phyloP scores from a whole-genome alignment of 495 filamentous ascomycete species.

The Penicillium flavigenum region DNA sequence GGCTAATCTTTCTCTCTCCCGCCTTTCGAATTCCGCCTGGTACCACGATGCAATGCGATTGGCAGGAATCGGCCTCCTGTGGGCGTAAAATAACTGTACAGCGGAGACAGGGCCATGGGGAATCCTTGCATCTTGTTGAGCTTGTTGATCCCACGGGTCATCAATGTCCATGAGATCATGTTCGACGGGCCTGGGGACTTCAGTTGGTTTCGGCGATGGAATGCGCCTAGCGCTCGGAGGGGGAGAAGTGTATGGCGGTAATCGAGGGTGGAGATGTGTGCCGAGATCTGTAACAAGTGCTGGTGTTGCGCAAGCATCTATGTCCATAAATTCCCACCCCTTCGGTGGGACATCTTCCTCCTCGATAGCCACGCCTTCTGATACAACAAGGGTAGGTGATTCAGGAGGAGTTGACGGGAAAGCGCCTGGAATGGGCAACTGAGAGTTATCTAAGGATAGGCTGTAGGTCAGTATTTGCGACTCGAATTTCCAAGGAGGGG shows the following conservation, averaged over 20 bases:
- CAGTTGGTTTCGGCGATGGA: slow-evolving; percentile 7
- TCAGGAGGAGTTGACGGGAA: slow-evolving; percentile 22
- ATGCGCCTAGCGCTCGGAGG: slow-evolving; percentile 3
- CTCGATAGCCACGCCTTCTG: neutral
- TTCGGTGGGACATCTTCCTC: slow-evolving; percentile 8
- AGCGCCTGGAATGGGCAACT: slow-evolving; percentile 21
- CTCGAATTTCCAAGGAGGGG: neutral
- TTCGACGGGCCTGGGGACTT: slow-evolving; percentile 2
- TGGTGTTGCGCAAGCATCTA: slow-evolving; percentile 12
- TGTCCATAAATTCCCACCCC: slow-evolving; percentile 14
- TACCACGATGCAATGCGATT: slow-evolving; percentile 38
- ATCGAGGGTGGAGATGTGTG: slow-evolving; percentile 21
- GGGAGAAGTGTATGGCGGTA: slow-evolving; percentile 11
- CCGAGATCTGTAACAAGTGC: slow-evolving; percentile 25
- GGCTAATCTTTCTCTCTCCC: slow-evolving; percentile 16
- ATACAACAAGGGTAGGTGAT: slow-evolving; percentile 20
- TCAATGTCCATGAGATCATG: slow-evolving; percentile 20
- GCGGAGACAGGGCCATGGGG: slow-evolving; percentile 41
- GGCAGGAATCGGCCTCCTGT: slow-evolving; percentile 27
- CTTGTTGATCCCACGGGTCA: slow-evolving; percentile 29
- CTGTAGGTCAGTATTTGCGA: slow-evolving; percentile 4
- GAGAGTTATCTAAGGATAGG: slow-evolving; percentile 3
- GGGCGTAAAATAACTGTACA: slow-evolving; percentile 34
- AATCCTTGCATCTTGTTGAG: slow-evolving; percentile 14
- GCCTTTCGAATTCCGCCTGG: slow-evolving; percentile 31